Conservation (phyloP, 257 asterid species). For the Euphrasia confusa region DNA sequence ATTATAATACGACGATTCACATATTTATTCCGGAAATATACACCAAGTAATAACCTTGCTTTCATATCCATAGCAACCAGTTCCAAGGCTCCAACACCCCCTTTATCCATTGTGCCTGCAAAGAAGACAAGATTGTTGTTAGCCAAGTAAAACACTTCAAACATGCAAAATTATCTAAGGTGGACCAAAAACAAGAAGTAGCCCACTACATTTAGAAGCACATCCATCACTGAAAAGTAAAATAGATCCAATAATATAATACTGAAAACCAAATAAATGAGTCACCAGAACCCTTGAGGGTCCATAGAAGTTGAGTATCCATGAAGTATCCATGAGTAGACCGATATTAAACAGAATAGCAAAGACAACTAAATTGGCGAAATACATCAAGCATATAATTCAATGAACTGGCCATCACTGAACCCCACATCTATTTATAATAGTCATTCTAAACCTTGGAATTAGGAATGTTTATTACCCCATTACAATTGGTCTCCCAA, state of each 20-base stretch:
- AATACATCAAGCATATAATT: constrained; percentile 18
- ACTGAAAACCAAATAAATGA: constrained; percentile 12
- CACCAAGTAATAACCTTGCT: constrained; percentile 59
- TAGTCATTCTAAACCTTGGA: constrained; percentile 12
- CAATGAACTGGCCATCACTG: constrained; percentile 13
- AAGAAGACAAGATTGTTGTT: constrained; percentile 18
- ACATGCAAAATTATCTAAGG: not conserved
- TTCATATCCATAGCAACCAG: constrained; percentile 99
- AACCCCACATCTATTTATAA: constrained; percentile 21
- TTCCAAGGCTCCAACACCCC: constrained; percentile 99
- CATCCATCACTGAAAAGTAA: constrained; percentile 1
- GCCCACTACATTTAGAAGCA: constrained; percentile 10
- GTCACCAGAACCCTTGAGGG: constrained; percentile 15
- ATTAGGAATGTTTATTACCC: not conserved
- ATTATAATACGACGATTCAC: constrained; percentile 17
- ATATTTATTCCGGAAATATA: constrained; percentile 22
- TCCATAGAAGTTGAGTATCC: constrained; percentile 4
- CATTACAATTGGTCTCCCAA: not conserved
- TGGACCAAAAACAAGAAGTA: constrained; percentile 4
- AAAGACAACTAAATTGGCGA: constrained; percentile 14
- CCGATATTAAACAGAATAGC: constrained; percentile 10
- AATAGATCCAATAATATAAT: constrained; percentile 15
- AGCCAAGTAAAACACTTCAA: constrained; percentile 18
- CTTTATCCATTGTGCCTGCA: constrained; percentile 86
- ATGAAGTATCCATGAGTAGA: constrained; percentile 21